Evolutionary conservation across 2,329 filamentous ascomycete species (phyloP), one percentile per base, ranked within the genome.

Genomic region (Aureobasidium sp.): DNA sequence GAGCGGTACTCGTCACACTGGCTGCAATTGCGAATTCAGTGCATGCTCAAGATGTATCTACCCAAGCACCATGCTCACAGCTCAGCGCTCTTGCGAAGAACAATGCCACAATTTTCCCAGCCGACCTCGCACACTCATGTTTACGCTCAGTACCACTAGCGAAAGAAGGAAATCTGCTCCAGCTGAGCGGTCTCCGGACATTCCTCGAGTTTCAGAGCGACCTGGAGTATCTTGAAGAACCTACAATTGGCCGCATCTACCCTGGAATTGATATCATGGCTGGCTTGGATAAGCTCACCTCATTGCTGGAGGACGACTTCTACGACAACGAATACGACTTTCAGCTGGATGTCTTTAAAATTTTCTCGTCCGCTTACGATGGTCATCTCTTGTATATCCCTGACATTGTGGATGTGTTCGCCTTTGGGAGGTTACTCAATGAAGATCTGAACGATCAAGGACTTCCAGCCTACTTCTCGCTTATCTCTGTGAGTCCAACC

Each of bases 291-390:
- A 65, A 63, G 2, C 72, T 77, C 62, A 65, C 69, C 52, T 68
- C 66, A 15, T 68, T 70, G 47, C 63, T 77, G 1, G 32, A 68
- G 0, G 62, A 66, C 15, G 69, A 67, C 13, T 64, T 62, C 0
- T 77, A 75, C 66, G 64, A 63, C 15, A 74, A 66, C 27, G 75
- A 77, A 54, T 77, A 76, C 57, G 74, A 76, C 3, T 75, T 77
- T 34, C 74, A 78, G 63, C 57, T 69, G 50, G 69, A 72, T 34
- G 66, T 77, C 57, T 69, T 67, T 60, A 66, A 65, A n/a, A 66
- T 76, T 0, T 69, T 76, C 55, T 67, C 66, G 25, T 67, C 68
- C 11, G 75, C 72, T 3, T 74, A 77, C 61, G 75, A 77, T 64
- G 74, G 74, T n/a, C 75, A 77, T 64, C 71, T 76, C n/a, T 65